phyloP scores from a whole-genome alignment of 805 yeast species.

The Hanseniaspora clermontiae region DNA sequence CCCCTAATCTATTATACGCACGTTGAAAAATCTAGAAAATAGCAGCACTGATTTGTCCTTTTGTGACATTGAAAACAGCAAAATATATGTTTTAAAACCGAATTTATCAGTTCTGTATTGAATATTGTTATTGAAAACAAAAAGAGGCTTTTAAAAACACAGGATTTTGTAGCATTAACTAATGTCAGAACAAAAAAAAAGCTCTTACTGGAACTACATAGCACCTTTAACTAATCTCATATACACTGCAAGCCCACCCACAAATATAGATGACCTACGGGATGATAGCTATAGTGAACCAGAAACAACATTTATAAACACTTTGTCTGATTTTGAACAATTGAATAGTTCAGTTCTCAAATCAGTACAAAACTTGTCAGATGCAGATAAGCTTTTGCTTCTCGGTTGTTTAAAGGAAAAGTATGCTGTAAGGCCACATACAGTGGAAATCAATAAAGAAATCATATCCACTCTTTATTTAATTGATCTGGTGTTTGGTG shows the following conservation, averaged over 20 bases:
- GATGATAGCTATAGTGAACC: neutral
- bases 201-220: neutral
- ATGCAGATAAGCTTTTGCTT: neutral
- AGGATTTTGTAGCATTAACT: no score
- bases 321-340: neutral
- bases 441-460: neutral
- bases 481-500: neutral
- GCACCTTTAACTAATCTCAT: neutral
- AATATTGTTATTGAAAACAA: no score
- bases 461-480: neutral
- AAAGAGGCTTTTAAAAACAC: no score
- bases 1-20: neutral
- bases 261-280: neutral
- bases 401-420: neutral
- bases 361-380: neutral
- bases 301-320: neutral
- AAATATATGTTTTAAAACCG: no score
- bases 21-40: neutral
- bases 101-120: no score
- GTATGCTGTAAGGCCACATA: neutral
- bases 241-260: neutral
- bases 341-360: neutral
- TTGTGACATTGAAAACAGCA: no score
- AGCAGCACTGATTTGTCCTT: neutral
- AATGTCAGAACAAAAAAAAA: neutral